Evolutionary conservation across 768 basidiomycete genomes (phyloP), one percentile per base, ranked within the genome.

Genomic region (Phylloporus arenicola): DNA sequence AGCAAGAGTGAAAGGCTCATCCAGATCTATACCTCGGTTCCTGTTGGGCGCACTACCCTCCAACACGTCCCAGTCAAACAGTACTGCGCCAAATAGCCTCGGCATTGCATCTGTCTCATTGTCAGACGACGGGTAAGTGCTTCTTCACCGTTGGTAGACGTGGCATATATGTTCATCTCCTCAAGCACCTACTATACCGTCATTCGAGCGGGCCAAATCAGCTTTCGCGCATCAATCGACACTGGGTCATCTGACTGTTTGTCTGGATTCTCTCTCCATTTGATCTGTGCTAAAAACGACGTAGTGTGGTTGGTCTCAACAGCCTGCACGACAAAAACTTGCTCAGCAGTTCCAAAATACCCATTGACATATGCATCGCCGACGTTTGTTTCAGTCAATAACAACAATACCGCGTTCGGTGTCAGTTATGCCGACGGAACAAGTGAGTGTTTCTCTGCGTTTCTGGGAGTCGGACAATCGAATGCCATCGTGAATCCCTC

Each of bases 221-320:
- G 69, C 58, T 84, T 88, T 57, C 82, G 86, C 14, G 79, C 82
- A 17, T 80, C 79, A 0, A 69, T 90, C 39, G 88, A 91, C 62
- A 90, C 88, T 1, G 88, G 75, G 16, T 89, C 87, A 8, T 68
- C 61, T 16, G 63, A 65, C 14, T 33, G 65, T 67, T 42, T 40
- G 63, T 61, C 27, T 1, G 11, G 31, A 35, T 47, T 39, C 35
- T 30, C 31, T 34, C 34, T 53, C 16, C 16, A 4, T 38, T 33
- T 10, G 35, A 3, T 5, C 14, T 14, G 22, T 44, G 17, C 44
- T 57, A 13, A 56, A 6, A n/a, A 11, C 6, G n/a, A 2, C 12
- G 6, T 84, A 69, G 67, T 86, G 12, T 91, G 87, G 87, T 54
- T 90, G 17, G 60, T 80, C 39, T 84, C 86, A 14, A 82, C 86